These are phyloP conservation scores for Colletotrichum eremochloae DNA, from an alignment of 2,329 filamentous ascomycete species.

Conservation along the genomic window DNA sequence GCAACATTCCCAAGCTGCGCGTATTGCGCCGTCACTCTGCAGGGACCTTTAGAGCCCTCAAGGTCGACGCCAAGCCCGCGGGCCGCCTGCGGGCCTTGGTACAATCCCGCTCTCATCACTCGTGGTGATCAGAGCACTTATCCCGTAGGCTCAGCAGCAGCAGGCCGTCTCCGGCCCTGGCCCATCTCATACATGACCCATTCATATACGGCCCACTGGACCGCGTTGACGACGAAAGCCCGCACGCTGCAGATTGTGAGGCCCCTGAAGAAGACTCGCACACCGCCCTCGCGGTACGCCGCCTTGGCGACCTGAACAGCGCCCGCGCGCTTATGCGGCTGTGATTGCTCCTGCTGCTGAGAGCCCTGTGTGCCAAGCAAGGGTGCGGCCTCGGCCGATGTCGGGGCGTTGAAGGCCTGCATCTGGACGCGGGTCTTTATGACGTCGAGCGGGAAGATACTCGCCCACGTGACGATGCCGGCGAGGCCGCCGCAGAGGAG, in stretches of 20 bases:
- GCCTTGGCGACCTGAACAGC: slow-evolving; percentile 74
- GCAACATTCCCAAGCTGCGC: slow-evolving; percentile 27
- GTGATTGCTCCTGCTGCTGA: slow-evolving; percentile 46
- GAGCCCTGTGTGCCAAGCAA: slow-evolving; percentile 50
- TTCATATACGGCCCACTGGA: slow-evolving; percentile 94
- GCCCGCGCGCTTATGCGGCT: slow-evolving; percentile 54
- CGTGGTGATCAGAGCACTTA: slow-evolving; percentile 38
- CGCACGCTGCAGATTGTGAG: slow-evolving; percentile 85
- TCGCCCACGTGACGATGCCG: slow-evolving; percentile 89
- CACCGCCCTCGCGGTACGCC: slow-evolving; percentile 75
- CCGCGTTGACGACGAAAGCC: slow-evolving; percentile 93
- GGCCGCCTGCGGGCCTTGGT: background rate
- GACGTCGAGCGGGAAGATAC: slow-evolving; percentile 91
- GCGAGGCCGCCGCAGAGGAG: slow-evolving; percentile 89
- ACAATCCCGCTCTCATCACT: background rate
- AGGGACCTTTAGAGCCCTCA: slow-evolving; percentile 3
- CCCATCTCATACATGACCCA: slow-evolving; percentile 79
- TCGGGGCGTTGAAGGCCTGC: slow-evolving; percentile 60
- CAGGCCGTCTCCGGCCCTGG: slow-evolving; percentile 47
- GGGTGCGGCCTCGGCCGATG: slow-evolving; percentile 45
- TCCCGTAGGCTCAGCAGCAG: slow-evolving; percentile 23
- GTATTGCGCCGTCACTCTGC: slow-evolving; percentile 1
- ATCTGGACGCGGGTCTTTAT: slow-evolving; percentile 94
- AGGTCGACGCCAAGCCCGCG: background rate
- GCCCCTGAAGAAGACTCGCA: slow-evolving; percentile 77